phyloP scores from a whole-genome alignment of 2,329 filamentous ascomycete species.

The Colletotrichum sp. region DNA sequence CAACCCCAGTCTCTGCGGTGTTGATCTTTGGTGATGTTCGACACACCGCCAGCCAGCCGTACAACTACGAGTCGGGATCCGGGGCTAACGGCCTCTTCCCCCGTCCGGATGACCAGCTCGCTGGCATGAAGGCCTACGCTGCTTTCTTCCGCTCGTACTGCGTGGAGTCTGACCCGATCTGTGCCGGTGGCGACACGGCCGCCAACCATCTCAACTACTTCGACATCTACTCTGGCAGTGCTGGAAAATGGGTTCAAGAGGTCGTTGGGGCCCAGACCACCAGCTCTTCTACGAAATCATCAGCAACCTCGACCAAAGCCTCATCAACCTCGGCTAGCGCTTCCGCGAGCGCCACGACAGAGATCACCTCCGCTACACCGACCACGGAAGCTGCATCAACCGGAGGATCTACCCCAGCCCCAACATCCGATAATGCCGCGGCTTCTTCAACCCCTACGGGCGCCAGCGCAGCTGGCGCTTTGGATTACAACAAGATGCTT shows the following conservation, averaged over 20 bases:
- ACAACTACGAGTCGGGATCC: conserved; percentile 34
- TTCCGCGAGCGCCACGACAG: not conserved
- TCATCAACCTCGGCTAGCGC: not conserved
- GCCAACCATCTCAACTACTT: conserved; percentile 40
- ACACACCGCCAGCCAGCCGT: conserved; percentile 38
- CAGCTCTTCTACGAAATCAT: not conserved
- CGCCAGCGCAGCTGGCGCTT: not conserved
- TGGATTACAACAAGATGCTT: not conserved
- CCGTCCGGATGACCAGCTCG: conserved; percentile 31
- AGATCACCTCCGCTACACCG: not conserved
- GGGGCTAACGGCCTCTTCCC: conserved; percentile 30
- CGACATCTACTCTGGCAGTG: conserved; percentile 5
- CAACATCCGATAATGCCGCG: not conserved
- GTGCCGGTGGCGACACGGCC: conserved; percentile 37
- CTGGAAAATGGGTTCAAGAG: conserved; percentile 15
- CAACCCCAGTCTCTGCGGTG: conserved; percentile 33
- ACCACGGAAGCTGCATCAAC: not conserved
- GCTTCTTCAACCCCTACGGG: not conserved
- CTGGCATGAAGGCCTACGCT: conserved; percentile 31
- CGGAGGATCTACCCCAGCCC: not conserved
- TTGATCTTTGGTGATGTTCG: conserved; percentile 37
- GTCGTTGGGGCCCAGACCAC: not conserved
- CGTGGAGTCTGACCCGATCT: conserved; percentile 40
- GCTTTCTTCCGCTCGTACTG: conserved; percentile 38
- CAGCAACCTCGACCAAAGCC: not conserved